Conservation (phyloP, 1,284 basidiomycete genomes). For the Sanghuangporus sanghuang region DNA sequence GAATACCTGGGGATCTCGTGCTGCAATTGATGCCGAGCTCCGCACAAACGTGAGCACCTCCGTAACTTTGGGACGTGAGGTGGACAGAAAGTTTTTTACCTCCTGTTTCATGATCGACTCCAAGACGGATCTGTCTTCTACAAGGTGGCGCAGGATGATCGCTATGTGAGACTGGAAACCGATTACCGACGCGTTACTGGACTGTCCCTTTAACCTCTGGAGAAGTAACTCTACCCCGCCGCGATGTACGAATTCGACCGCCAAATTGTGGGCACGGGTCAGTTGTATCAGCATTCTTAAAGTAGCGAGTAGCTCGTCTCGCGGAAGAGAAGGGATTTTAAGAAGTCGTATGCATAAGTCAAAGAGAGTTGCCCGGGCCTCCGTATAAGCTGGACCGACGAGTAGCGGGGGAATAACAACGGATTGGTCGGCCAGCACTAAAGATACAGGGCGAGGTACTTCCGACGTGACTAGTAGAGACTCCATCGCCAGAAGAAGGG, state of each 20-base stretch:
- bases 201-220: conserved; percentile 53
- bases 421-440: conserved; percentile 66
- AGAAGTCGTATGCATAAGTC: conserved; percentile 70
- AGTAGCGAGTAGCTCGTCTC: conserved; percentile 76
- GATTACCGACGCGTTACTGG: conserved; percentile 39
- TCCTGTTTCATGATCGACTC: conserved; percentile 78
- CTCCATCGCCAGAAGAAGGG: conserved; percentile 78
- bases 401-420: conserved; percentile 45
- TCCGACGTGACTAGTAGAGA: conserved; percentile 74
- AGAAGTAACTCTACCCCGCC: conserved; percentile 67
- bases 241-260: conserved; percentile 56
- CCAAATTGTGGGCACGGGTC: conserved; percentile 62
- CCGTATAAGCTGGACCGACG: conserved; percentile 54
- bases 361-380: conserved; percentile 66
- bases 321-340: conserved; percentile 52
- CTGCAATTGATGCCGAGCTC: conserved; percentile 73
- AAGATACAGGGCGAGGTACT: conserved; percentile 55
- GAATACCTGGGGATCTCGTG: conserved; percentile 80
- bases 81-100: conserved; percentile 71
- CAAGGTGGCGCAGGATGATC: conserved; percentile 85
- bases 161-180: conserved; percentile 82
- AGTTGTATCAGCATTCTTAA: conserved; percentile 79
- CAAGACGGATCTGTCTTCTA: conserved; percentile 73
- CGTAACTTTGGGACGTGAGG: conserved; percentile 61
- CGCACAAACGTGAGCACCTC: conserved; percentile 76